A percentile compares a stretch with the other conserved stretches of the same genome.
These are phyloP conservation scores for Phytopythium delawarense DNA, from an alignment of 352 stramenopile genomes.

Conservation along the genomic window DNA sequence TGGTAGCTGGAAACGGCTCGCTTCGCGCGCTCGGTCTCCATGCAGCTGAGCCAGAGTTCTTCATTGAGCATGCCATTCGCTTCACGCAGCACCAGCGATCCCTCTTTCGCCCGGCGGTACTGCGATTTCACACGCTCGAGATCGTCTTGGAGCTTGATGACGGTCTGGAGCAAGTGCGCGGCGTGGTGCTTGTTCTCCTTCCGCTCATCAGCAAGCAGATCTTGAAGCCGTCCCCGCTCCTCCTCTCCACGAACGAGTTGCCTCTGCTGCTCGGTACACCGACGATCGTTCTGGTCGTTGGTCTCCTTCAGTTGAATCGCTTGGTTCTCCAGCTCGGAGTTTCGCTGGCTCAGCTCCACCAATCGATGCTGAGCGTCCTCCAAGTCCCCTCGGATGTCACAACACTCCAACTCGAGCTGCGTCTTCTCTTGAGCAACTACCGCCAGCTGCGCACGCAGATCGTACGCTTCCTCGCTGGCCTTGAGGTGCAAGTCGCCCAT, in stretches of 20 bases:
- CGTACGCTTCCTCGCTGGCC: constrained; percentile 8
- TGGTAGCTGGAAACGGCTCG: constrained; percentile 10
- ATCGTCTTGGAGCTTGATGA: constrained; percentile 20
- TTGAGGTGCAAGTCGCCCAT: constrained; percentile 3
- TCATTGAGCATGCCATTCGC: constrained; percentile 13
- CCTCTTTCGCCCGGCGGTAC: constrained; percentile 2
- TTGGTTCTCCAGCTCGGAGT: constrained; percentile 3
- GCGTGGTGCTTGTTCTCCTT: constrained; percentile 23
- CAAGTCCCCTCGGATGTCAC: background rate
- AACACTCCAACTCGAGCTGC: background rate
- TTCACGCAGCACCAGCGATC: constrained; percentile 11
- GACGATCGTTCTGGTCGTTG: constrained; percentile 15
- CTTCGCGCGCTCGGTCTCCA: constrained; percentile 2
- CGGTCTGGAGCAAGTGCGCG: constrained; percentile 27
- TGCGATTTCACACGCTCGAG: constrained; percentile 5
- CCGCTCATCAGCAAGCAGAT: constrained; percentile 7
- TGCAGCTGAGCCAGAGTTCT: constrained; percentile 15
- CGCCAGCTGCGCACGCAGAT: constrained; percentile 5
- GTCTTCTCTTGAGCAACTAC: constrained; percentile 3
- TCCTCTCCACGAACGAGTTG: background rate
- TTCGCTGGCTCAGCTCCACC: background rate
- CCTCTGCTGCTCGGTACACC: constrained; percentile 4
- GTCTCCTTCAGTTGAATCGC: constrained; percentile 11
- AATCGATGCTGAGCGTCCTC: background rate
- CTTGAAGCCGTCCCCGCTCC: background rate